Evolutionary conservation across 1,139 yeast genomes (phyloP), one percentile per base, ranked within the genome.

Genomic region (Candida sp.): DNA sequence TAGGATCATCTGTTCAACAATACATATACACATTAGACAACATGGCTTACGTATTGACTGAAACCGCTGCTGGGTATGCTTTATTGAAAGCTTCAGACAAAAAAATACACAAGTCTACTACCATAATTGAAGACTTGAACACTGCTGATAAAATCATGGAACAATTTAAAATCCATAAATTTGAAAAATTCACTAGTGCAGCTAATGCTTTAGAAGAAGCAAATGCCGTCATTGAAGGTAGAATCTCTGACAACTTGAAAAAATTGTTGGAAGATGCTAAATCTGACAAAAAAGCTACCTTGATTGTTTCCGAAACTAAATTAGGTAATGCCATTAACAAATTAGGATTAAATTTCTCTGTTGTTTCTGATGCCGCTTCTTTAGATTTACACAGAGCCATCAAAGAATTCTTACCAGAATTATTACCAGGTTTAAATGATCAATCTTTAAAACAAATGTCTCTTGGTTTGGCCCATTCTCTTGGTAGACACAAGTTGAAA

Each of bases 61-160:
- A 93, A 77, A 93, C 98, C 52, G 88, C 98, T 53, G 99, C 99
- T 45, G 99, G 99, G 64, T 93, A 93, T 66, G 98, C 98, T 65
- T 79, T 93, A 64, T 81, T 93, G 63, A 93, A 93, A 75, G 97
- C 98, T 48, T 84, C 96, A 53, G 98, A 93, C 77, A 93, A 93
- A 78, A 93, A 93, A 80, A 86, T 93, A 62, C 84, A 91, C 79
- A 90, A 91, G 75, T 85, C 95, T 29, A 67, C 87, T 43, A 65
- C 82, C 47, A 73, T 90, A 58, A 70, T 87, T 55, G 80, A 84
- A 53, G 97, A 91, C 64, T 79, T 90, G 60, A 78, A 88, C 68
- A 70, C 87, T 43, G 85, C 96, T 45, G 96, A 87, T 54, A 86
- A 87, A 66, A 97, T 93, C 49, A 69, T 79, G 41, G 70, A 77